Evolutionary conservation across 116 monocot species (phyloP).

Genomic region (Dioscorea cayenensis): DNA sequence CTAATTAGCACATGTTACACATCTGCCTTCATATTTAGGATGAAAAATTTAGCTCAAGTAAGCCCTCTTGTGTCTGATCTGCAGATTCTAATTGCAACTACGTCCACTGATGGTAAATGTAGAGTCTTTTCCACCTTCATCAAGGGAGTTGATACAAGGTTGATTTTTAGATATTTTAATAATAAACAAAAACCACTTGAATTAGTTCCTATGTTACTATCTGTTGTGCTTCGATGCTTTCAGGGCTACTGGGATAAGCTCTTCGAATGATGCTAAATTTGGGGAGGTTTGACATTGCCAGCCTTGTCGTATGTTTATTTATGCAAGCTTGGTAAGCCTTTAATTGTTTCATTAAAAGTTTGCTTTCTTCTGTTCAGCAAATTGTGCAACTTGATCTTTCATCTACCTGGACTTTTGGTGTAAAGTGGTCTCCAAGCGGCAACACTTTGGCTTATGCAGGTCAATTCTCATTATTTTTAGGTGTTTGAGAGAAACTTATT

Average conservation of each 20-base stretch:
- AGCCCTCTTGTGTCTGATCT: background rate
- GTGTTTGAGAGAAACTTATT: too few relatives aligned
- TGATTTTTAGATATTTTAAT: background rate
- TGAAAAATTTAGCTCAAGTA: background rate
- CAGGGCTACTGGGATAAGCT: conserved; percentile 57
- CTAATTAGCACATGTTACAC: background rate
- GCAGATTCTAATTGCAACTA: conserved; percentile 97
- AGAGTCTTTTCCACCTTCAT: conserved; percentile 96
- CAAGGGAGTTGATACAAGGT: conserved; percentile 95
- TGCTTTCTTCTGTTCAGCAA: conserved; percentile 48
- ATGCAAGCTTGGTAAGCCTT: background rate
- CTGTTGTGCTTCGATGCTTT: conserved; percentile 3
- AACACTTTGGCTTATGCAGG: conserved; percentile 91
- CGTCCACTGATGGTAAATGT: conserved; percentile 99
- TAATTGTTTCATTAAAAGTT: background rate
- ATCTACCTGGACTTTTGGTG: conserved; percentile 84
- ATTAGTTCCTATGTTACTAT: conserved; percentile 12
- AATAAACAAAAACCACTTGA: background rate
- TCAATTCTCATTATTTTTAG: conserved; percentile 12
- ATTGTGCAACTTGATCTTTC: conserved; percentile 97
- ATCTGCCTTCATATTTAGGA: background rate
- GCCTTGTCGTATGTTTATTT: background rate
- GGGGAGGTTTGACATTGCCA: conserved; percentile 73
- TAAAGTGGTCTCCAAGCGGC: conserved; percentile 94
- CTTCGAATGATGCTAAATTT: conserved; percentile 75